Conservation (phyloP, 2,329 filamentous ascomycete genomes). For the Triangularia setosa region DNA sequence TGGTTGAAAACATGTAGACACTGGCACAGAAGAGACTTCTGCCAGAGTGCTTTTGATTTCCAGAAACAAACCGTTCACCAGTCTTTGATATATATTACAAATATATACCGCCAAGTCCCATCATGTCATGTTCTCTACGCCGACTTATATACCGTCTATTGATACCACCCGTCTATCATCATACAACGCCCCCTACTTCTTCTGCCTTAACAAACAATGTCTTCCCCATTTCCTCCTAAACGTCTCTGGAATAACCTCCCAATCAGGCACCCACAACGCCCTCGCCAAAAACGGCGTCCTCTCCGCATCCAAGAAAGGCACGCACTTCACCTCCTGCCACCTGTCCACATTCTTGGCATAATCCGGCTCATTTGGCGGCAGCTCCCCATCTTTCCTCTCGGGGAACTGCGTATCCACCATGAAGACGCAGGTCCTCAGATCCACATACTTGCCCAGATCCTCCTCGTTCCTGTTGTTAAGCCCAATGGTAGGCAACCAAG, state of each 20-base stretch:
- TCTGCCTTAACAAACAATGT: constrained; percentile 76
- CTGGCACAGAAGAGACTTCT: too few relatives aligned
- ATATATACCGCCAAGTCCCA: background rate
- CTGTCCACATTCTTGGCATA: constrained; percentile 68
- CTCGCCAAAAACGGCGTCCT: constrained; percentile 71
- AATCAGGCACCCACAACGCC: constrained; percentile 76
- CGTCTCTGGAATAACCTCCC: constrained; percentile 62
- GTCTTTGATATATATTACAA: background rate
- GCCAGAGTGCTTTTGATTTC: too few relatives aligned
- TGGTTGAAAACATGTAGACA: too few relatives aligned
- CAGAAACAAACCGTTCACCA: background rate
- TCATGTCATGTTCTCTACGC: background rate
- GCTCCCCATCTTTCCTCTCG: constrained; percentile 36
- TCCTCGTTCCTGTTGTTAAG: constrained; percentile 93
- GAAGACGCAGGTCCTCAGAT: constrained; percentile 72
- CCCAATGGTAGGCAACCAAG: constrained; percentile 74
- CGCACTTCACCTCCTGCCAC: constrained; percentile 76
- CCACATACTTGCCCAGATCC: constrained; percentile 80
- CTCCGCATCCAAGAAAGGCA: constrained; percentile 74
- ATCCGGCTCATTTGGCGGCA: constrained; percentile 70
- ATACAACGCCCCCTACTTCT: constrained; percentile 24
- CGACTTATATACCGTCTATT: background rate
- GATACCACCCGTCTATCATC: background rate
- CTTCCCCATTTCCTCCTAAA: constrained; percentile 77
- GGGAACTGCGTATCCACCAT: constrained; percentile 84